These are phyloP conservation scores for Pestalotiopsis sp. DNA, from an alignment of 2,329 filamentous ascomycete genomes.

Conservation along the genomic window DNA sequence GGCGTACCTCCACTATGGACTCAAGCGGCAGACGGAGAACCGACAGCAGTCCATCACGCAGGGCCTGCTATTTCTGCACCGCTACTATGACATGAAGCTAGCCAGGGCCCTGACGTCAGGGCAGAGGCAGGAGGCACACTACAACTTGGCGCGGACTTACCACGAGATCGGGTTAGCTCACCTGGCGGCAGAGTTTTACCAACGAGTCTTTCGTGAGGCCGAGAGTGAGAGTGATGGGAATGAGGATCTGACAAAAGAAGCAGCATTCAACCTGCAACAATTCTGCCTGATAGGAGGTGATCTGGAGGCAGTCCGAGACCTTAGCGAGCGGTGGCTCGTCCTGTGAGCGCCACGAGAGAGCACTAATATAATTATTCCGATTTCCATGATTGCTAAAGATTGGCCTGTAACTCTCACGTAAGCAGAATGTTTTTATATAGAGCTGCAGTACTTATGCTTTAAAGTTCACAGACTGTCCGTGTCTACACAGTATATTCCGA, in stretches of 20 bases:
- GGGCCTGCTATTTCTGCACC: slow-evolving; percentile 76
- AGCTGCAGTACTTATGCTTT: not conserved
- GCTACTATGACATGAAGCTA: slow-evolving; percentile 66
- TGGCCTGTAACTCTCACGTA: no score
- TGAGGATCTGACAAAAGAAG: slow-evolving; percentile 58
- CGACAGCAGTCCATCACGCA: slow-evolving; percentile 85
- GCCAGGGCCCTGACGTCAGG: slow-evolving; percentile 29
- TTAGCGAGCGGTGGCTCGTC: slow-evolving; percentile 9
- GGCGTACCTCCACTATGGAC: slow-evolving; percentile 82
- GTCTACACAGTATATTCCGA: not conserved
- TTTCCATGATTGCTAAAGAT: no score
- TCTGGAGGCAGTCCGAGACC: slow-evolving; percentile 3
- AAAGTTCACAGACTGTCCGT: not conserved
- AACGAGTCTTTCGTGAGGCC: slow-evolving; percentile 42
- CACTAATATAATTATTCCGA: no score
- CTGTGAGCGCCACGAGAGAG: not conserved
- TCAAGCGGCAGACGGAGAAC: slow-evolving; percentile 89
- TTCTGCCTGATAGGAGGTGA: slow-evolving; percentile 9
- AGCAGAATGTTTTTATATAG: not conserved
- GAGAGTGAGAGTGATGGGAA: slow-evolving; percentile 13
- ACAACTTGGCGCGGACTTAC: slow-evolving; percentile 76
- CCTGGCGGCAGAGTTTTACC: slow-evolving; percentile 73
- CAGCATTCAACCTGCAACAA: slow-evolving; percentile 60
- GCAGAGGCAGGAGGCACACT: slow-evolving; percentile 73
- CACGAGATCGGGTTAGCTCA: slow-evolving; percentile 73